Percentiles rank a stretch among this genome's conserved stretches.
These are phyloP conservation scores for Blastocrithidia nonstop DNA, from an alignment of 208 protist genomes.

Conservation along the genomic window DNA sequence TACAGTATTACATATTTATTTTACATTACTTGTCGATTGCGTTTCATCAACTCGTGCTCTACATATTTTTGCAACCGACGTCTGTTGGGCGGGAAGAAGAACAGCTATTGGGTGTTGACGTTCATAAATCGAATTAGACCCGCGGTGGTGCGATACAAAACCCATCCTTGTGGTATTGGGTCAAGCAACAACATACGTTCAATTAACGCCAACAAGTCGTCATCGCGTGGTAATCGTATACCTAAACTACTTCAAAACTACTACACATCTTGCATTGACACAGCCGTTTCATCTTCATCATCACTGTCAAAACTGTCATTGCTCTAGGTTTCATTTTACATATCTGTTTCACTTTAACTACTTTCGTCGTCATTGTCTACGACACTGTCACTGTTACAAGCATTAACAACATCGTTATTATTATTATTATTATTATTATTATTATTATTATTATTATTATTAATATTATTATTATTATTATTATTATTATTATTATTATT, in stretches of 20 bases:
- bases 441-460: too few relatives aligned
- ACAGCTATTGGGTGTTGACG: constrained; percentile 79
- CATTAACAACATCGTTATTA: constrained; percentile 6
- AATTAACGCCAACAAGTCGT: constrained; percentile 63
- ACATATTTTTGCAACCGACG: constrained; percentile 48
- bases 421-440: constrained; percentile 4
- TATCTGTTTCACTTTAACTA: too few relatives aligned
- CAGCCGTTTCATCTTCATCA: constrained; percentile 40
- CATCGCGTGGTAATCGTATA: constrained; percentile 65
- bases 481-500: too few relatives aligned
- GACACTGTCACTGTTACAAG: constrained; percentile 8
- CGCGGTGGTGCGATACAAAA: constrained; percentile 73
- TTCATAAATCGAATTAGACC: constrained; percentile 82
- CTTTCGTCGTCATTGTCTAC: constrained; percentile 12
- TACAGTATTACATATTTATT: constrained; percentile 57
- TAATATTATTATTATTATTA: too few relatives aligned
- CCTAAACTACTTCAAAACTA: constrained; percentile 77
- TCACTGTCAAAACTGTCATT: constrained; percentile 47
- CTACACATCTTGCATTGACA: constrained; percentile 66
- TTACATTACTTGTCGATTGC: constrained; percentile 60
- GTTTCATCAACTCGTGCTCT: constrained; percentile 38
- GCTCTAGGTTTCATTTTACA: constrained; percentile 29
- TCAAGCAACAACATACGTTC: constrained; percentile 77
- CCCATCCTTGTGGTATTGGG: constrained; percentile 74
- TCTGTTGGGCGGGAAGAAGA: constrained; percentile 66